phyloP scores from a whole-genome alignment of 2,329 filamentous ascomycete genomes.

The Shiraia bambusicola region DNA sequence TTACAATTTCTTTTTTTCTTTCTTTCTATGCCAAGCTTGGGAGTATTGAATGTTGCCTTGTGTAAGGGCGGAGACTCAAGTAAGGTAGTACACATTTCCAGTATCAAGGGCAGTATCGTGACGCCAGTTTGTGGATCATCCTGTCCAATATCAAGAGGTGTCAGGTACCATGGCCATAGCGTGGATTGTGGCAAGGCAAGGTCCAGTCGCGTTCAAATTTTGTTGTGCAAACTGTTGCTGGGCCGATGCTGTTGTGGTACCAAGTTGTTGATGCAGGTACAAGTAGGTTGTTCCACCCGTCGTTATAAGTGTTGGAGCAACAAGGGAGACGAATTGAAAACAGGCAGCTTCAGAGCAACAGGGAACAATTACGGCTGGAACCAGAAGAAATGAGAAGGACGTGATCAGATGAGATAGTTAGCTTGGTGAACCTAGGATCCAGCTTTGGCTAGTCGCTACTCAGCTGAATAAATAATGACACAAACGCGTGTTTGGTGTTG shows the following conservation, averaged over 20 bases:
- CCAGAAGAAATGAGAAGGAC: background rate
- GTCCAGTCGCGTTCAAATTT: constrained; percentile 2
- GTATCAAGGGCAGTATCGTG: constrained; percentile 5
- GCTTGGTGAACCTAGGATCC: background rate
- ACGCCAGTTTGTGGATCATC: constrained; percentile 6
- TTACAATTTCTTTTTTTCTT: constrained; percentile 1
- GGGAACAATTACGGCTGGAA: background rate
- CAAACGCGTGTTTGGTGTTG: constrained; percentile 7
- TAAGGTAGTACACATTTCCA: constrained; percentile 9
- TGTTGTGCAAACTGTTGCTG: constrained; percentile 15
- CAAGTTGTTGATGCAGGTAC: constrained; percentile 17
- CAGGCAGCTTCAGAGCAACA: background rate
- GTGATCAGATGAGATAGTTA: constrained; percentile 1
- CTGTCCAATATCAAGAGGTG: background rate
- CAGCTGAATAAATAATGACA: constrained; percentile 8
- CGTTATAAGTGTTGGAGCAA: constrained; percentile 11
- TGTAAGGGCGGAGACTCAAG: constrained; percentile 14
- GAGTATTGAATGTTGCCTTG: constrained; percentile 10
- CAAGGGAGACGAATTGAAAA: background rate
- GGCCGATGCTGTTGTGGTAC: constrained; percentile 13
- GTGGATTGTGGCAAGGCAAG: constrained; percentile 12
- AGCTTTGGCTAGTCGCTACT: constrained; percentile 6
- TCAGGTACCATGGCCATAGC: constrained; percentile 2
- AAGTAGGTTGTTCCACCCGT: constrained; percentile 16
- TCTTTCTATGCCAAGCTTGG: constrained; percentile 2